Evolutionary conservation across 192 early-diverging fungal genomes (phyloP), one percentile per base, ranked within the genome.

Genomic region (Backusella tuberculispora): DNA sequence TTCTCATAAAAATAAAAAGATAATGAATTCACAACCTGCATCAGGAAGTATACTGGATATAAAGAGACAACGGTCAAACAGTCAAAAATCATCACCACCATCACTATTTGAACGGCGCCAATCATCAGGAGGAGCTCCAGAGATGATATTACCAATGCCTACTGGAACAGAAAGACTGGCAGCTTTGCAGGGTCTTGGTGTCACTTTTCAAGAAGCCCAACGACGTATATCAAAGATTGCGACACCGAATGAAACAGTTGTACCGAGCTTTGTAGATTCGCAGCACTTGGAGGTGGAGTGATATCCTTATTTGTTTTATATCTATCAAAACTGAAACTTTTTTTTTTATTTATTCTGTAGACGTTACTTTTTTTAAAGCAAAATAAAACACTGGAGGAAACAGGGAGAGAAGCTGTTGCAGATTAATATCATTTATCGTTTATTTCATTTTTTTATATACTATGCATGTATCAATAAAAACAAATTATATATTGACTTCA

Each of bases 191-290:
- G 14, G 75, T 38, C 74, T 79, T 14, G 78, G 78, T 34, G 47
- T 46, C n/a, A 79, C 78, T 37, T 79, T 79, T 24, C 46, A 71
- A 41, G 78, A 79, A 66, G 78, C 74, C n/a, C 47, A 79, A n/a
- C 69, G 68, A n/a, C 26, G 68, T 41, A 74, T 79, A 13, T 40
- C 74, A 6, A 79, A 79, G 38, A 68, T 79, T 17, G 78, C 78
- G 19, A 79, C 78, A 4, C 78, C 78, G 7, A 71, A 69, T 40
- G 56, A 67, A 67, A 71, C 72, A 17, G 68, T 40, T 50, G 53
- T 60, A 60, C 77, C 77, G 24, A 78, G 64, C 14, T 78, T 78
- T 50, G 44, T 78, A 8, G 71, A 78, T 44, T 14, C 45, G 6
- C 19, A 74, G 19, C 65, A 74, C 24, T 38, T 74, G 12, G 37